Evolutionary conservation across 2,329 filamentous ascomycete genomes (phyloP), one percentile per base, ranked within the genome.

Genomic region (Verticillium dahliae): DNA sequence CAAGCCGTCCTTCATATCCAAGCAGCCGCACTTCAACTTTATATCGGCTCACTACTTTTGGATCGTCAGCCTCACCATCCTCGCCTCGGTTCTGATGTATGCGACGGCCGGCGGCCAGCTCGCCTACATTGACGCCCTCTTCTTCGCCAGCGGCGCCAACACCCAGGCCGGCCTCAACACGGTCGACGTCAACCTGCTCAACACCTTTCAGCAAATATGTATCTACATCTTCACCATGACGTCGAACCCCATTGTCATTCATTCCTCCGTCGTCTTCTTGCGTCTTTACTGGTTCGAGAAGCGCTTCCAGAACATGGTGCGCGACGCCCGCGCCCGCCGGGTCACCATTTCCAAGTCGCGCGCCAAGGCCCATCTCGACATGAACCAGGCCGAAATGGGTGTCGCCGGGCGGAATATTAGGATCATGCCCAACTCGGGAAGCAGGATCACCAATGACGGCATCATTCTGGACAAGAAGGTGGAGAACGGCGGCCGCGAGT

Each of bases 231-330:
- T 91, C 50, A 80, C 89, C 4, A 88, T 92, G 80, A 68, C 91
- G 13, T 87, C 89, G 33, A 96, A 92, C 58, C 92, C 92, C 0
- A 95, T 97, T 64, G 88, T 90, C 56, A 88, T 97, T 68, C 87
- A 96, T 70, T 86, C 90, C 1, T 90, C 86, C 55, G 92, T 99
- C 55, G 95, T 99, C 7, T 94, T 97, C 68, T 82, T 98, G 14
- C 90, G 95, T 33, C 80, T 99, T 1, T 97, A 97, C 76, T 99
- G 94, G 94, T 99, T 99, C 72, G 93, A 99, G 75, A 97, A 96
- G 75, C 86, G 93, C 7, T 98, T 99, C 72, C 90, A 96, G 71
- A 83, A 90, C 68, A 85, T 97, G 66, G 92, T 90, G 14, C 82
- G 82, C 38, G 90, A 96, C 68, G 87, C 90, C 1, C 85, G 86